Evolutionary conservation across 352 stramenopile genomes (phyloP), one percentile per base, ranked within the genome.

Genomic region (Halophytophthora polymorphica): DNA sequence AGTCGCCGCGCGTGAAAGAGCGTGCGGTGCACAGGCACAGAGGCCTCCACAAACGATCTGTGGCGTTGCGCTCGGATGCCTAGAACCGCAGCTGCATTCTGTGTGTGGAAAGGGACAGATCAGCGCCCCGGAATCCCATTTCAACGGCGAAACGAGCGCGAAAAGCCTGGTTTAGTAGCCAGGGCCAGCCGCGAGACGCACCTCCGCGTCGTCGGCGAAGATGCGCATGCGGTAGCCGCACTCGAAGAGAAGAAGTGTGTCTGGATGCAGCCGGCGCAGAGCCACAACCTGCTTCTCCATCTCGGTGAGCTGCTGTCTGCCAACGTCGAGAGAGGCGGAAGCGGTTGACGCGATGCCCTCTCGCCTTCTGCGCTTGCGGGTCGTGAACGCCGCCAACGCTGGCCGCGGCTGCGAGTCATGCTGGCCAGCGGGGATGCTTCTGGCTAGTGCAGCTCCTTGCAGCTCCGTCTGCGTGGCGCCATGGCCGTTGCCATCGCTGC

Each of bases 151-250:
- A n/a, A n/a, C n/a, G n/a, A n/a, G n/a, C n/a, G n/a, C n/a, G n/a
- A n/a, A n/a, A n/a, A n/a, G n/a, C n/a, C n/a, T n/a, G n/a, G n/a
- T n/a, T n/a, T 17, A 43, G 15, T 19, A 7, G 21, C 37, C 19
- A 53, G 1, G 23, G 7, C 4, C 39, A 21, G 14, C 34, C 33
- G 35, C 22, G 6, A 13, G 25, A 5, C 43, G 28, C 12, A 71
- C 67, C 50, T 87, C 62, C 1, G 83, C 85, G 56, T 92, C 85
- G 7, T 84, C 39, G 2, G 66, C 79, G 45, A 95, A 95, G 21
- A 92, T 67, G 4, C 79, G 65, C 62, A 88, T 86, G 53, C 79
- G 79, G 50, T 95, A 95, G 23, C 83, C 85, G 53, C 77, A 90
- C 63, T 93, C 77, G 25, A 93, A 78, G 25, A 90, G 53, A 51